phyloP scores from a whole-genome alignment of 352 stramenopile species.

The Blastocystis hominis region DNA sequence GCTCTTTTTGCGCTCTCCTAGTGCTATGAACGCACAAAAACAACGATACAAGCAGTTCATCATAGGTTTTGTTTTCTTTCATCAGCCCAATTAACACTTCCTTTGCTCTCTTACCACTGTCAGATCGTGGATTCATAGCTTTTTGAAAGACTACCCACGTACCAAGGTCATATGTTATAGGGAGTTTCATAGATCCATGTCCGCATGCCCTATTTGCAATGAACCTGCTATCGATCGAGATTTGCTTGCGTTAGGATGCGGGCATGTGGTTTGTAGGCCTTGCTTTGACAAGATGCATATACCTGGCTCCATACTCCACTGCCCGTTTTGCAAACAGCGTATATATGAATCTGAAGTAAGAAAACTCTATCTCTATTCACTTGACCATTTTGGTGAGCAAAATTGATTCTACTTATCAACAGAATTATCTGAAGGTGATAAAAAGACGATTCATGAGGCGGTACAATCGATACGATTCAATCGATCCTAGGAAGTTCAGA shows the following conservation, averaged over 20 bases:
- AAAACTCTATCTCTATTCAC: constrained; percentile 3
- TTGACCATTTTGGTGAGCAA: not conserved
- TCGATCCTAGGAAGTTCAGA: not conserved
- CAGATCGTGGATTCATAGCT: not conserved
- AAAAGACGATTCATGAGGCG: not conserved
- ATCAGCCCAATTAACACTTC: constrained; percentile 2
- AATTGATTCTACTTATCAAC: not conserved
- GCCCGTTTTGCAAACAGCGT: constrained; percentile 34
- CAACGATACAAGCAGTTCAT: constrained; percentile 10
- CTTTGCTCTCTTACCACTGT: not conserved
- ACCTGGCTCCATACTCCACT: not conserved
- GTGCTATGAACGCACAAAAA: not conserved
- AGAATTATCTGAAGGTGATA: not conserved
- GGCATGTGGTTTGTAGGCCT: constrained; percentile 9
- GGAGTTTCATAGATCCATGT: not conserved
- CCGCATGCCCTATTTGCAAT: constrained; percentile 20
- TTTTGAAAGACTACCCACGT: not conserved
- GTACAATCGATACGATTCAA: not conserved
- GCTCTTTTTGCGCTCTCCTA: not conserved
- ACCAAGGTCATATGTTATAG: not conserved
- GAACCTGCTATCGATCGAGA: not conserved
- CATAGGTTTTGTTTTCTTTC: not conserved
- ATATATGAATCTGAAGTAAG: not conserved
- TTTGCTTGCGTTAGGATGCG: constrained; percentile 7
- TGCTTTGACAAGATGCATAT: not conserved